phyloP scores from a whole-genome alignment of 2,329 filamentous ascomycete species.

The Penicillium sclerotiorum region DNA sequence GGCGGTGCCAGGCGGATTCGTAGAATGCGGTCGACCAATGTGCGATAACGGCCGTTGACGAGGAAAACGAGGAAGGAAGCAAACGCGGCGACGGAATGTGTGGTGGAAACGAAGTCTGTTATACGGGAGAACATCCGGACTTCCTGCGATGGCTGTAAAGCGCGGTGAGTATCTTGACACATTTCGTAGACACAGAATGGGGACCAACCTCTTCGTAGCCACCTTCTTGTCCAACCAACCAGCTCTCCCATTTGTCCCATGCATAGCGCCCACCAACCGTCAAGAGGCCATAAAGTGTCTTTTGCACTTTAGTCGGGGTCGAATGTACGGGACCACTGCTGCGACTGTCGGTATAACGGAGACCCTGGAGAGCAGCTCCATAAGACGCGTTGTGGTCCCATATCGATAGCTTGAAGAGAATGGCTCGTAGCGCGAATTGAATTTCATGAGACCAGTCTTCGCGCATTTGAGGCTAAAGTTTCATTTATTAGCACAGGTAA shows the following conservation, averaged over 20 bases:
- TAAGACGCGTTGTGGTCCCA: conserved; percentile 98
- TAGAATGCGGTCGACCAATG: conserved; percentile 81
- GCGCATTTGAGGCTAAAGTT: conserved; percentile 65
- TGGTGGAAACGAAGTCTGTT: conserved; percentile 69
- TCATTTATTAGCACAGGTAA: conserved; percentile 3
- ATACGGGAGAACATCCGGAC: conserved; percentile 65
- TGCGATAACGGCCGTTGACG: conserved; percentile 86
- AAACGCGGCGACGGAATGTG: conserved; percentile 80
- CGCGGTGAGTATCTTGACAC: conserved; percentile 16
- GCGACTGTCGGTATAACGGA: conserved; percentile 85
- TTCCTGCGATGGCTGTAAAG: conserved; percentile 47
- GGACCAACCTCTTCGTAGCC: conserved; percentile 63
- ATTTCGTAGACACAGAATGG: not conserved
- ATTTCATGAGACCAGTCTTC: conserved; percentile 91
- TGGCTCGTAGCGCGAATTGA: conserved; percentile 70
- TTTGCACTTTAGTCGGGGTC: conserved; percentile 79
- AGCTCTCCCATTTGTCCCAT: conserved; percentile 90
- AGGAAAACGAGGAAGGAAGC: conserved; percentile 88
- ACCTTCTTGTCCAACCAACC: conserved; percentile 75
- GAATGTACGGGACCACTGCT: conserved; percentile 63
- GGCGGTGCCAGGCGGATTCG: conserved; percentile 83
- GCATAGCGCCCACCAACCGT: conserved; percentile 87
- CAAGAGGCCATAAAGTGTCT: conserved; percentile 77
- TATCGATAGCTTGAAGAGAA: conserved; percentile 91
- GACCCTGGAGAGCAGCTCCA: conserved; percentile 87